Evolutionary conservation across 2,329 filamentous ascomycete species (phyloP).

Genomic region (Pseudogymnoascus sp.): DNA sequence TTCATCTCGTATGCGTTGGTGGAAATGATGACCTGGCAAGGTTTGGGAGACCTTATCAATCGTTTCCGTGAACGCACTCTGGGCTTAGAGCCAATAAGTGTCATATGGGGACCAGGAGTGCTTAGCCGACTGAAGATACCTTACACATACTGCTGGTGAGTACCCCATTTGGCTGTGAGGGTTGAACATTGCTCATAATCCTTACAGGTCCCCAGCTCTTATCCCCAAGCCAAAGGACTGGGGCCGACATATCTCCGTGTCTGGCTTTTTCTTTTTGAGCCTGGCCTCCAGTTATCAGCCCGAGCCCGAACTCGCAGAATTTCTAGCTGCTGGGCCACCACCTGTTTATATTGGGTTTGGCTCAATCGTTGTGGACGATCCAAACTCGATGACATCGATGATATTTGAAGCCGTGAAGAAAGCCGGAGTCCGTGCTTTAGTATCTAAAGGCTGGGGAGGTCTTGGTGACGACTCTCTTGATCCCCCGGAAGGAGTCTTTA

Average conservation of each 20-base stretch:
- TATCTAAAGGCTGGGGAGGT: conserved; percentile 70
- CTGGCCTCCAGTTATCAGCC: conserved; percentile 54
- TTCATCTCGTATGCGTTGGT: conserved; percentile 75
- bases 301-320: conserved; percentile 45
- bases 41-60: conserved; percentile 71
- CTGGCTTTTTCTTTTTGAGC: conserved; percentile 72
- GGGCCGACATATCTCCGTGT: conserved; percentile 62
- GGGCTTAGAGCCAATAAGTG: conserved; percentile 64
- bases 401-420: conserved; percentile 61
- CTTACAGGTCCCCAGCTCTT: conserved; percentile 43
- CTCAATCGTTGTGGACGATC: conserved; percentile 66
- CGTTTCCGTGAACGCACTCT: conserved; percentile 62
- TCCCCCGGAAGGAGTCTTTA: conserved; percentile 56
- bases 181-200: background rate
- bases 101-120: conserved; percentile 67
- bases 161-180: background rate
- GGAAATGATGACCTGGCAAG: conserved; percentile 88
- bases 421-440: conserved; percentile 60
- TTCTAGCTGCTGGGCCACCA: conserved; percentile 46
- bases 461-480: conserved; percentile 46
- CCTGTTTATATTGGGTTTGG: conserved; percentile 72
- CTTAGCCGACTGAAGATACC: conserved; percentile 67
- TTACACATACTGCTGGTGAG: conserved; percentile 60
- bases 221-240: conserved; percentile 62
- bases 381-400: conserved; percentile 58